Conservation (phyloP, 1,139 yeast genomes). For the Entelexis paramagnoliae region DNA sequence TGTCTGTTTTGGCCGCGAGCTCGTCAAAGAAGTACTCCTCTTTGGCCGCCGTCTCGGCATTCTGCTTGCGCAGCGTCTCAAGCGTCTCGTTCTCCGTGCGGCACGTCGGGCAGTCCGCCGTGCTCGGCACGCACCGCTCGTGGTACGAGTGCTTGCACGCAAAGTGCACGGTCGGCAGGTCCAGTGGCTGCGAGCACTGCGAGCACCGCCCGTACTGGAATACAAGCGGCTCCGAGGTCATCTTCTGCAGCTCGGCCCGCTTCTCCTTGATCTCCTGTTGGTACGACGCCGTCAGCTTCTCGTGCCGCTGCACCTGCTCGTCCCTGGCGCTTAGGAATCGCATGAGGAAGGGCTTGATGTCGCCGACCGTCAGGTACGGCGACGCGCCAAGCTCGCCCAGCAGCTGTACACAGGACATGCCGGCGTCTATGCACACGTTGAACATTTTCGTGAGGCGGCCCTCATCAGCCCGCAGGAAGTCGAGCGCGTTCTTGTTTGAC, state of each 20-base stretch:
- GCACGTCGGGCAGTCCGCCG: conserved; percentile 58
- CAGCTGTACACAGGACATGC: conserved; percentile 62
- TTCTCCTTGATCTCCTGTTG: conserved; percentile 54
- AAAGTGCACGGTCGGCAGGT: conserved; percentile 75
- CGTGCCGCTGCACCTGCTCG: conserved; percentile 58
- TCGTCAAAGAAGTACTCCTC: conserved; percentile 53
- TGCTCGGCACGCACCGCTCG: conserved; percentile 55
- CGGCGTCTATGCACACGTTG: neutral
- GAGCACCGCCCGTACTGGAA: conserved; percentile 64
- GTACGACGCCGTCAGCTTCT: conserved; percentile 57
- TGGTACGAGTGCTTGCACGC: conserved; percentile 83
- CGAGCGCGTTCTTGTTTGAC: conserved; percentile 16
- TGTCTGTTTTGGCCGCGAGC: conserved; percentile 49
- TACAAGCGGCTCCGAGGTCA: conserved; percentile 47
- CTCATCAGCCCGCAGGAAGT: conserved; percentile 1
- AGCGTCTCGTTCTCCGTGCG: conserved; percentile 57
- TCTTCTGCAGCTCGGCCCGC: conserved; percentile 43
- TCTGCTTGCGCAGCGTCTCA: conserved; percentile 48
- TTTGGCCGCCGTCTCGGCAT: conserved; percentile 51
- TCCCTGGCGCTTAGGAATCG: conserved; percentile 52
- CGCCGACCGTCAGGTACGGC: conserved; percentile 60
- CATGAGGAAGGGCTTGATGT: conserved; percentile 59
- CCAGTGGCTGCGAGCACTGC: conserved; percentile 58
- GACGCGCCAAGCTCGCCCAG: conserved; percentile 56
- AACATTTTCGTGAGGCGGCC: conserved; percentile 1